phyloP scores from a whole-genome alignment of 768 basidiomycete genomes.

The Xerocomus brunneocitrinus region DNA sequence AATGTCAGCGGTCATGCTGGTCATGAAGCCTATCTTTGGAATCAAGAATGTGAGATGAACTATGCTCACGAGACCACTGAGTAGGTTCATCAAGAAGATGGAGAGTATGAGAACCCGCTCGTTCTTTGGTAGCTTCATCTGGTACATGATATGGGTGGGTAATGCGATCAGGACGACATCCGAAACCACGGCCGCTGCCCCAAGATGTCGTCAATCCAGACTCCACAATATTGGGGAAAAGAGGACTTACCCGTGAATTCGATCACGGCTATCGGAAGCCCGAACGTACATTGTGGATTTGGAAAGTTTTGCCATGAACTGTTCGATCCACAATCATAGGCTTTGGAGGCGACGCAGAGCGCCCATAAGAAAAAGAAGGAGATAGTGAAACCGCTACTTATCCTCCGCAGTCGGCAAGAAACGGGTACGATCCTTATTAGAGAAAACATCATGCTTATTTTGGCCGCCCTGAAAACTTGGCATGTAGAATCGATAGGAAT shows the following conservation, averaged over 20 bases:
- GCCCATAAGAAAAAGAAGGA: slow-evolving; percentile 10
- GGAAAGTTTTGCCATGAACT: slow-evolving; percentile 7
- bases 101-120: slow-evolving; percentile 11
- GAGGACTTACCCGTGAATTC: slow-evolving; percentile 4
- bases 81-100: slow-evolving; percentile 11
- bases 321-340: slow-evolving; percentile 10
- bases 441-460: slow-evolving; percentile 17
- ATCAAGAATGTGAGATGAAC: slow-evolving; percentile 14
- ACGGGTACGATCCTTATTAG: slow-evolving; percentile 4
- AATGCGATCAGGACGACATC: slow-evolving; percentile 9
- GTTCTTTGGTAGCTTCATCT: neutral
- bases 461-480: slow-evolving; percentile 5
- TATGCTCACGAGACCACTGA: slow-evolving; percentile 8
- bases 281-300: neutral
- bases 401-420: neutral
- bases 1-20: slow-evolving; percentile 11
- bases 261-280: neutral
- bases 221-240: neutral
- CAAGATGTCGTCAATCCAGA: neutral
- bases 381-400: neutral
- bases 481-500: neutral
- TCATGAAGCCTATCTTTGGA: slow-evolving; percentile 2
- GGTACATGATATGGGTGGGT: slow-evolving; percentile 8
- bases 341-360: slow-evolving; percentile 3
- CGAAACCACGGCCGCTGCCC: slow-evolving; percentile 8